A percentile compares a stretch with the other conserved stretches of the same genome.
Evolutionary conservation across 108 stramenopile genomes (phyloP).

Genomic region (Aurantiochytrium sp.): DNA sequence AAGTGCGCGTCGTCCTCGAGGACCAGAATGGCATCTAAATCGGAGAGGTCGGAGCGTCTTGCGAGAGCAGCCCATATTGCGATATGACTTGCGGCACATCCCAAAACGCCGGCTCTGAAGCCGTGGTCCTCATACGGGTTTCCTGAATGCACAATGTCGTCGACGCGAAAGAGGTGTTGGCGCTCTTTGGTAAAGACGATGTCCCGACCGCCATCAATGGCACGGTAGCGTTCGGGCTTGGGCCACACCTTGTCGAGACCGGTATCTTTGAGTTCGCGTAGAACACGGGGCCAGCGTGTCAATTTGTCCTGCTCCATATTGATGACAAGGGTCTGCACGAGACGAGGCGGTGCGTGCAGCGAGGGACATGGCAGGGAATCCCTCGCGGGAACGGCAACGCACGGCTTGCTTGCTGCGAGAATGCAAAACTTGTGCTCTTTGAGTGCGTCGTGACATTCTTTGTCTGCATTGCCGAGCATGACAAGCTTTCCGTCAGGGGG

Average conservation of each 20-base stretch:
- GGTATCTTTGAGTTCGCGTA: not conserved
- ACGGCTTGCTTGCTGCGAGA: too few relatives aligned
- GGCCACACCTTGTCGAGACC: not conserved
- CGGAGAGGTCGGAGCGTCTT: not conserved
- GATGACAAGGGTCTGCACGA: not conserved
- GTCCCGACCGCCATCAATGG: not conserved
- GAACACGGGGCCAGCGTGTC: not conserved
- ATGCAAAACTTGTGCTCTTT: too few relatives aligned
- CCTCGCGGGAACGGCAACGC: too few relatives aligned
- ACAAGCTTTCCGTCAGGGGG: too few relatives aligned
- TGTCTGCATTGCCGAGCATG: too few relatives aligned
- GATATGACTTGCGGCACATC: not conserved
- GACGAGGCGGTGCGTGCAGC: not conserved
- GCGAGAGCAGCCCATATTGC: not conserved
- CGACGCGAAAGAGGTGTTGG: not conserved
- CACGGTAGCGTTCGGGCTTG: not conserved
- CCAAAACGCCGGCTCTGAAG: not conserved
- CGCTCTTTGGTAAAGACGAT: not conserved
- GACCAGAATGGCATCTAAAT: not conserved
- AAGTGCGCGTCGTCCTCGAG: not conserved
- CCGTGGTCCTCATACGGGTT: constrained; percentile 6
- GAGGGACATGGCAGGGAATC: too few relatives aligned
- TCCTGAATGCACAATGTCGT: not conserved
- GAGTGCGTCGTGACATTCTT: too few relatives aligned
- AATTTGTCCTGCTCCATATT: not conserved